Percentiles rank a stretch among this genome's conserved stretches.
Conservation (phyloP, 495 filamentous ascomycete genomes). For the Trichoderma parareesei region DNA sequence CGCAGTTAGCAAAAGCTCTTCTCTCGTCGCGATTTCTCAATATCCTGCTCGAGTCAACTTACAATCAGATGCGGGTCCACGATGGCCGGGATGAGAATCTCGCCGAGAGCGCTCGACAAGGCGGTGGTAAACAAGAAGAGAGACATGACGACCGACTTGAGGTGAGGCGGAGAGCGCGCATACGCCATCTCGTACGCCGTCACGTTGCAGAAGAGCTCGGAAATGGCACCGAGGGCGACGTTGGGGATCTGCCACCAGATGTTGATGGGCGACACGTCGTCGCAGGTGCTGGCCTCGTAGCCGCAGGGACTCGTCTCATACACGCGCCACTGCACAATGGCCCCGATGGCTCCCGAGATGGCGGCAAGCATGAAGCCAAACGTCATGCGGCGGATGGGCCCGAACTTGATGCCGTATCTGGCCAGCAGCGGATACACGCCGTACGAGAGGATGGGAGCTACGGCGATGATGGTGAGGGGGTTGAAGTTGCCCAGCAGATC, state of each 20-base stretch:
- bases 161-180: conserved; percentile 24
- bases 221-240: conserved; percentile 59
- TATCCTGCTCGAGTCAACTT: neutral
- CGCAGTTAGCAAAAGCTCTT: neutral
- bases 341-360: conserved; percentile 54
- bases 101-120: conserved; percentile 20
- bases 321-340: conserved; percentile 60
- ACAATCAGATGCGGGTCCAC: conserved; percentile 40
- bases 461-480: conserved; percentile 65
- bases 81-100: conserved; percentile 44
- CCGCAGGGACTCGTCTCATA: conserved; percentile 58
- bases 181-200: conserved; percentile 49
- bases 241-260: conserved; percentile 48
- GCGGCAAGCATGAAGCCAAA: conserved; percentile 55
- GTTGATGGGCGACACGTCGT: conserved; percentile 26
- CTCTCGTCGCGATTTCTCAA: neutral
- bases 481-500: conserved; percentile 73
- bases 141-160: conserved; percentile 28
- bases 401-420: conserved; percentile 55
- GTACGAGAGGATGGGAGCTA: conserved; percentile 67
- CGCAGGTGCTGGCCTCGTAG: conserved; percentile 34
- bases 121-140: conserved; percentile 19
- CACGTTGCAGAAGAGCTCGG: conserved; percentile 62
- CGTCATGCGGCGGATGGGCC: conserved; percentile 66
- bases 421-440: conserved; percentile 61